Base-by-base conservation (phyloP, 345 rosid species). In the Lenwebbia sp. region DNA sequence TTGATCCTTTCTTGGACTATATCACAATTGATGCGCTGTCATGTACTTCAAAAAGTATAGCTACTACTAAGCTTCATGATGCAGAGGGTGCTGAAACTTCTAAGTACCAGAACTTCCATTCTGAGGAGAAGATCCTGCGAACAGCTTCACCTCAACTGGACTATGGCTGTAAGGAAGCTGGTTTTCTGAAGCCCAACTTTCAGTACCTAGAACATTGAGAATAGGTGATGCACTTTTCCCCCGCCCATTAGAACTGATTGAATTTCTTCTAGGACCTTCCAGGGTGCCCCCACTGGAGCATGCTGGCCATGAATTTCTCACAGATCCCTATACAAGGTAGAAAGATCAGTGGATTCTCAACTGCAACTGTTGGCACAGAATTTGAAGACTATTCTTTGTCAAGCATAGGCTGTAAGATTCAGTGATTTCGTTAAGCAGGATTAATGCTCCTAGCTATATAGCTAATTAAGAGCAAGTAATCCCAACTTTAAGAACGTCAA, bases 191-290 rank as follows among this genome's bases (percentile, higher is more conserved):
- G 91, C 87, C 62, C 86, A 90, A 40, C 89, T 83, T 70, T 87
- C 86, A 54, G 89, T 53, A 58, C 89, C 58, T 19, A 88, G 86
- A 83, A 86, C 81, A 83, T 58, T 90, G 50, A 88, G 86, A 83
- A 89, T 81, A 74, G 94, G 91, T 53, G 93, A 91, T 37, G 84
- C 87, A 85, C 92, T 90, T 54, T 88, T 91, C 70, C 87, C 91
- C 75, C 90, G 86, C 70, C 95, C 93, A 85, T 94, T 92, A 85
- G 95, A 91, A 88, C 90, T 90, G 86, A 91, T 85, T 44, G 94
- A 91, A 87, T 52, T 94, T 90, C 93, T 94, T 90, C 91, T 88
- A 78, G 88, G 87, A 86, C 89, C 87, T 86, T 91, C 92, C 76
- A 96, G 92, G 83, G 94, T 87, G 21, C 86, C 88, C 40, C 88